Conservation (phyloP, 768 basidiomycete genomes). For the Naganishia onofrii region DNA sequence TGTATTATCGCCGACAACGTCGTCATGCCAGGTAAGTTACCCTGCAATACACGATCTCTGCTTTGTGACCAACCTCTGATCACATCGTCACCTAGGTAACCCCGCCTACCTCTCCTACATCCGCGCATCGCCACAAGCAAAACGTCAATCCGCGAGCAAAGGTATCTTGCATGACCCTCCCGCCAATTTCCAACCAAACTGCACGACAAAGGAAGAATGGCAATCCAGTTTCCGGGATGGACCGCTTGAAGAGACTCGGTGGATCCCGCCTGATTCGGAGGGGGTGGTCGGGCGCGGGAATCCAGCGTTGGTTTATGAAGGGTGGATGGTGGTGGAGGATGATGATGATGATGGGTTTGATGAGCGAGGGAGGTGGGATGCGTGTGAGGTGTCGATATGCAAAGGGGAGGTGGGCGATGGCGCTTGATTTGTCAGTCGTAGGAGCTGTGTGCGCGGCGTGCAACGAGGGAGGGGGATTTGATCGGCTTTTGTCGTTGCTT, state of each 20-base stretch:
- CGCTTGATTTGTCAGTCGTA: background rate
- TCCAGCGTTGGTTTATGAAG: background rate
- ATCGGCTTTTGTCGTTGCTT: too few relatives aligned
- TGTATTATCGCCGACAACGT: conserved; percentile 23
- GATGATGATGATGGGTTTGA: conserved; percentile 3
- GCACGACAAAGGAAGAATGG: background rate
- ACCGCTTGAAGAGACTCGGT: conserved; percentile 15
- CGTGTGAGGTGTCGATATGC: conserved; percentile 7
- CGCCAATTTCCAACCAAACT: background rate
- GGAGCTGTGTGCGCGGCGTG: too few relatives aligned
- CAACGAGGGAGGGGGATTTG: too few relatives aligned
- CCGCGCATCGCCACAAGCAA: background rate
- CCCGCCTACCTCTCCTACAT: conserved; percentile 18
- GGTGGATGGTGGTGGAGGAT: conserved; percentile 9
- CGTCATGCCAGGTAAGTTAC: conserved; percentile 15
- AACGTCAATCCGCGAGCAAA: background rate
- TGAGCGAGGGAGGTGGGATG: conserved; percentile 7
- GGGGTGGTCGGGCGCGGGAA: conserved; percentile 1
- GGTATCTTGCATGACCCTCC: background rate
- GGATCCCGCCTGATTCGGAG: conserved; percentile 5
- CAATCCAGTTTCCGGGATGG: conserved; percentile 14
- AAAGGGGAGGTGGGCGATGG: background rate
- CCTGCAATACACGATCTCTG: background rate
- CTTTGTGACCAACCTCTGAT: background rate
- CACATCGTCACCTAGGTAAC: background rate